Conservation (phyloP, 2,329 filamentous ascomycete genomes). For the Pseudogymnoascus sp. region DNA sequence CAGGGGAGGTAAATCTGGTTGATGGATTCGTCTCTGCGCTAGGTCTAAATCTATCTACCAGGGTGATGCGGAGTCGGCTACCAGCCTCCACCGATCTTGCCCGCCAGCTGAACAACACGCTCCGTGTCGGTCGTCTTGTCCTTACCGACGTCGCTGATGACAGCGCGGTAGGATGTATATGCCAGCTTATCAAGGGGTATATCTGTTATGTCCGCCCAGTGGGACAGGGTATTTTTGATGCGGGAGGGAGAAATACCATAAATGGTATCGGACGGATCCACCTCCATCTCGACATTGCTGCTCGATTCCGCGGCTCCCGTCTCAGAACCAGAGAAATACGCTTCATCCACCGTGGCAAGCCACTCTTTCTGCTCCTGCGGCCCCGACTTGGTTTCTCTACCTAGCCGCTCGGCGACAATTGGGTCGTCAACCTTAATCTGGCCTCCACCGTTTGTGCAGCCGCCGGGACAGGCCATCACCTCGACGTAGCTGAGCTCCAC, state of each 20-base stretch:
- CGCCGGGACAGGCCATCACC: conserved; percentile 98
- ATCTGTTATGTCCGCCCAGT: conserved; percentile 69
- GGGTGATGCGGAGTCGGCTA: conserved; percentile 34
- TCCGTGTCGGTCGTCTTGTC: conserved; percentile 61
- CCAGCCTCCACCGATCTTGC: conserved; percentile 91
- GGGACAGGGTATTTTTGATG: conserved; percentile 60
- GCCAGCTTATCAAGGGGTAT: conserved; percentile 65
- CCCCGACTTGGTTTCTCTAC: conserved; percentile 49
- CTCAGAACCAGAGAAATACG: conserved; percentile 65
- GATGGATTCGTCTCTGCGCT: conserved; percentile 30
- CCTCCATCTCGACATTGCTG: conserved; percentile 20
- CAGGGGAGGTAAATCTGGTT: conserved; percentile 49
- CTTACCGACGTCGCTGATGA: conserved; percentile 93
- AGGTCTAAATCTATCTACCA: conserved; percentile 14
- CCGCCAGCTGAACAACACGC: conserved; percentile 77
- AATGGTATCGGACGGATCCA: conserved; percentile 37
- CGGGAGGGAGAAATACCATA: conserved; percentile 59
- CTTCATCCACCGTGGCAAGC: conserved; percentile 75
- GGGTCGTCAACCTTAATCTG: conserved; percentile 89
- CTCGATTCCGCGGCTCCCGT: conserved; percentile 20
- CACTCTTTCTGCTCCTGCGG: conserved; percentile 79
- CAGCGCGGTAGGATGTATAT: conserved; percentile 82
- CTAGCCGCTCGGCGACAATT: conserved; percentile 44
- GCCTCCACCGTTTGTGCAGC: conserved; percentile 94
- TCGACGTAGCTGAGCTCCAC: conserved; percentile 87